Base-by-base conservation (phyloP, 2,329 filamentous ascomycete genomes). In the Fragosphaeria purpurea region DNA sequence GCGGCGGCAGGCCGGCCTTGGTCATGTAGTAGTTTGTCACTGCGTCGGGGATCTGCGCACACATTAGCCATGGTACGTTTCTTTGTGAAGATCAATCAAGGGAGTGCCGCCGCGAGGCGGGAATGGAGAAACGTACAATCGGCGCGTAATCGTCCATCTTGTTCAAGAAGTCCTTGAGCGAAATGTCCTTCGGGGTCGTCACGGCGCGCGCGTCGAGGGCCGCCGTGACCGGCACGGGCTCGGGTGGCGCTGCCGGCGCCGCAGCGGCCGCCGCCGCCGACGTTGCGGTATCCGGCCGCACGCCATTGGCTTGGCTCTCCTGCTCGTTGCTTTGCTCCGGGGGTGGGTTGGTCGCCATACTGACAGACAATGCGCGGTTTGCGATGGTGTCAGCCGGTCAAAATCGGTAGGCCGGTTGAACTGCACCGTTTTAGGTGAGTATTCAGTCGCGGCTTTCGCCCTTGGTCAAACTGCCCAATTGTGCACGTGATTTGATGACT, bases 141-240 rank as follows among this genome's bases (percentile, higher is more conserved):
- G 93, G 93, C 54, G 93, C 89, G 69, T 93, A 97, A 62, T 98
- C 93, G 64, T 98, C 93, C 85, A 98, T 97, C 75, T 95, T 96
- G 57, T 79, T 79, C 13, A 98, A 69, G 63, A 98, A 96, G 68
- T 97, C 91, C 63, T 90, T 86, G 57, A 98, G 71, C 40, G 86
- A 95, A 22, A 85, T 84, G 69, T 98, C 93, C 70, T 97, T 97
- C 65, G 89, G 88, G 48, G 84, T 83, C 3, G 52, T 49, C n/a
- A 51, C 46, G 12, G 52, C 46, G 4, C 53, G 50, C 11, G 46
- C 44, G 4, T 53, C 54, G 7, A 46, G 13, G 35, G 34, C 44
- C 22, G 39, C 30, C 37, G 32, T 10, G 10, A 31, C 11, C 38
- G 41, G 31, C 41, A 22, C 7, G n/a, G 39, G 33, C 38, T 5